phyloP scores from a whole-genome alignment of 2,329 filamentous ascomycete species.

The Septoria linicola region DNA sequence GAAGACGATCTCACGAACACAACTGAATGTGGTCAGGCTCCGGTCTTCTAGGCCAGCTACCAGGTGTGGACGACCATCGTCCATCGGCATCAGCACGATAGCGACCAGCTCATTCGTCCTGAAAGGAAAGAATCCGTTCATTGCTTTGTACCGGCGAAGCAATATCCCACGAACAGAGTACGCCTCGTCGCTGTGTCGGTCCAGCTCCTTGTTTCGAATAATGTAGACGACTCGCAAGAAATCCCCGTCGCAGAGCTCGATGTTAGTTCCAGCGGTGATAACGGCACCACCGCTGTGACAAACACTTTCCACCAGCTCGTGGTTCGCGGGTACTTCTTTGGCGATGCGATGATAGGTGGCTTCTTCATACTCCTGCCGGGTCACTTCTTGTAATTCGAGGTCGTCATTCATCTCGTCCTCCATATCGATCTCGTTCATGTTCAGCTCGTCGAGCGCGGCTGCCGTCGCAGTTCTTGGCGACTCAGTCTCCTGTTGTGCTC shows the following conservation, averaged over 20 bases:
- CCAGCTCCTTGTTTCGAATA: slow-evolving; percentile 12
- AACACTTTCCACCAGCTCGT: neutral
- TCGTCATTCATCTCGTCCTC: neutral
- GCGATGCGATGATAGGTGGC: neutral
- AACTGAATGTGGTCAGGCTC: slow-evolving; percentile 27
- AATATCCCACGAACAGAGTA: slow-evolving; percentile 41
- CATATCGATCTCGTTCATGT: neutral
- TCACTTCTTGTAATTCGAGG: neutral
- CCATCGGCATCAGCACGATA: slow-evolving; percentile 28
- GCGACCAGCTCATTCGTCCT: slow-evolving; percentile 48
- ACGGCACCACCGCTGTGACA: neutral
- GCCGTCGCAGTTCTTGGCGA: neutral
- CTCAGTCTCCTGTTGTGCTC: neutral
- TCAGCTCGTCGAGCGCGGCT: too few species aligned
- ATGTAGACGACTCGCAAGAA: slow-evolving; percentile 47
- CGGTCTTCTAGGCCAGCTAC: slow-evolving; percentile 9
- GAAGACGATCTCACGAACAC: slow-evolving; percentile 37
- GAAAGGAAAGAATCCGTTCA: slow-evolving; percentile 41
- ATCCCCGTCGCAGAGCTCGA: slow-evolving; percentile 39
- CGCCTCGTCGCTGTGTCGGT: neutral
- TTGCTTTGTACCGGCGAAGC: slow-evolving; percentile 37
- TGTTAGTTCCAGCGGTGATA: neutral
- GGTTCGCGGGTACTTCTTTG: neutral
- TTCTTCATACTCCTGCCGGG: neutral
- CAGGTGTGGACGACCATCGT: neutral